Base-by-base conservation (phyloP, 2,329 filamentous ascomycete genomes). In the Cercospora sp. region DNA sequence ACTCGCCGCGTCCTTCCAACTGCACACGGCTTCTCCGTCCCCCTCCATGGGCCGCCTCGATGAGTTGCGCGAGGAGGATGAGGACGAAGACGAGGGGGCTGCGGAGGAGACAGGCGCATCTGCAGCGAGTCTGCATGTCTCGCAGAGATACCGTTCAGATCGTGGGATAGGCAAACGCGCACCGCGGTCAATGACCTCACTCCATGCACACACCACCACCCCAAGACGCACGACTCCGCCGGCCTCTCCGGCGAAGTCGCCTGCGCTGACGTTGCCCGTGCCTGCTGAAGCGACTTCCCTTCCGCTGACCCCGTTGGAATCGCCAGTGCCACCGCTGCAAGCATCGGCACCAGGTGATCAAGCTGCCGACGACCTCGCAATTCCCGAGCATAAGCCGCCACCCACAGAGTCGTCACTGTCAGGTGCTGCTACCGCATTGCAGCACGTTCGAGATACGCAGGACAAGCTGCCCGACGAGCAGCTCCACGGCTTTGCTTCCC, bases 11-110 rank as follows among this genome's bases (percentile, higher is more conserved):
- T 92, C 92, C 64, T 97, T 94, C 80, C 93, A 93, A 53, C 84
- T 97, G 64, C 93, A 97, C 80, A 91, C 94, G 45, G 92, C 93
- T 7, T 92, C 92, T 12, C 91, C 90, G 45, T 97, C 94, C 20
- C 92, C 90, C 28, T 97, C 94, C 10, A 94, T 92, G 4, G 91
- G 88, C 60, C 89, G 92, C 72, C 83, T 98, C 74, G 90, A 94
- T 82, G 94, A 97, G 81, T 97, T 98, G 78, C 89, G 91, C n/a
- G 95, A 98, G 80, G 92, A 95, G 81, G 91, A 90, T 64, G 93
- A 95, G 81, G 91, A 90, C 63, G 93, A 96, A 76, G 93, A 97
- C 80, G 87, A 70, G 28, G 73, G 36, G 36, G 7, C 36, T 16
- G 73, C 57, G 6, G 33, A 69, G 3, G 58, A 65, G 13, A 59